Evolutionary conservation across 225 moss, liverwort and hornwort species (phyloP).

Genomic region (Physcomitrium patens): DNA sequence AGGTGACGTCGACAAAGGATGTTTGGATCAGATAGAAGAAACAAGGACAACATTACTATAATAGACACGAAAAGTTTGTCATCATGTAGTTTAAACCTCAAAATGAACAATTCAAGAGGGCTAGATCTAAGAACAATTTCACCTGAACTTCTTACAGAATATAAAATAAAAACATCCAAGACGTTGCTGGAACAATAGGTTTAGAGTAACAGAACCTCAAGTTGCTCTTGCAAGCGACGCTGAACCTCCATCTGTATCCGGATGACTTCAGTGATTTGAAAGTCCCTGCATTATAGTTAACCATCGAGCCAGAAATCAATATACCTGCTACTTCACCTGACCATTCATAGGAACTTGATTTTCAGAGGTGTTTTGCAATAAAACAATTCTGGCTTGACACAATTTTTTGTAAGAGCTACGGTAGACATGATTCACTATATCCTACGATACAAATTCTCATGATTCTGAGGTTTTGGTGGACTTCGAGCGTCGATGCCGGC

Average conservation of each 20-base stretch:
- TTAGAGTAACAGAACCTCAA: constrained; percentile 63
- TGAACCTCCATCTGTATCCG: constrained; percentile 98
- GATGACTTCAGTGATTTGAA: constrained; percentile 92
- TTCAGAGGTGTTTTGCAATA: background rate
- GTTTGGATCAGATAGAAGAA: background rate
- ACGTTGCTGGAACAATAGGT: constrained; percentile 4
- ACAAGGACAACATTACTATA: background rate
- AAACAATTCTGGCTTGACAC: background rate
- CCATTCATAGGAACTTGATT: background rate
- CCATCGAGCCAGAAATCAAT: constrained; percentile 1
- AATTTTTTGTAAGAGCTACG: constrained; percentile 2
- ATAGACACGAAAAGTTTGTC: constrained; percentile 1
- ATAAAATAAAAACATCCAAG: background rate
- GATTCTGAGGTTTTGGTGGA: constrained; percentile 58
- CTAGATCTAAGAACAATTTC: background rate
- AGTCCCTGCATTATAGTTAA: constrained; percentile 47
- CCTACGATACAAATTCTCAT: constrained; percentile 56
- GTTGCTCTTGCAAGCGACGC: constrained; percentile 86
- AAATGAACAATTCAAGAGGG: background rate
- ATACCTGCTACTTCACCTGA: constrained; percentile 7
- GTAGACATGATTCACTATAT: background rate
- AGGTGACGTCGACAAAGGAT: background rate
- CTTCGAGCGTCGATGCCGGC: constrained; percentile 59
- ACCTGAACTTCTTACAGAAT: constrained; percentile 6
- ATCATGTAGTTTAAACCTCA: background rate